Evolutionary conservation across 108 stramenopile genomes (phyloP).

Genomic region (Skeletonema tropicum): DNA sequence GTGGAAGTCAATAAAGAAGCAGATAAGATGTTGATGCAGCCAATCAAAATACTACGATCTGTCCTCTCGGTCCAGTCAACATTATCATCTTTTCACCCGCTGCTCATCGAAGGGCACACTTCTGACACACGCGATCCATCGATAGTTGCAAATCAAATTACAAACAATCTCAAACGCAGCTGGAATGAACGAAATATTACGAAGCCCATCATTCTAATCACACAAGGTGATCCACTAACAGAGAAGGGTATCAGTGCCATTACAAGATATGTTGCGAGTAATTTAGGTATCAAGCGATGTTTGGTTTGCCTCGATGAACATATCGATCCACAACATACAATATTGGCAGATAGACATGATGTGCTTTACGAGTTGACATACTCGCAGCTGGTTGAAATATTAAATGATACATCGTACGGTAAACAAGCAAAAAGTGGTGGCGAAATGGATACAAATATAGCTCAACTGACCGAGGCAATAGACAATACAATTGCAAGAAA

Average conservation of each 20-base stretch:
- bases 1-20: too few species aligned
- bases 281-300: constrained; percentile 24
- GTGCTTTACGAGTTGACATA: constrained; percentile 40
- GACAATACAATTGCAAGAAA: constrained; percentile 35
- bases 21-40: not conserved
- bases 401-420: constrained; percentile 6
- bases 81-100: constrained; percentile 27
- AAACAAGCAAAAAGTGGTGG: not conserved
- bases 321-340: constrained; percentile 39
- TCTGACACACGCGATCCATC: constrained; percentile 27
- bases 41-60: constrained; percentile 9
- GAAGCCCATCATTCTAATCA: constrained; percentile 31
- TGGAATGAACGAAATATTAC: constrained; percentile 12
- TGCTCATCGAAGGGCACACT: constrained; percentile 36
- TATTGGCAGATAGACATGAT: constrained; percentile 35
- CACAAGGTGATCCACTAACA: constrained; percentile 43
- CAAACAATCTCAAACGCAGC: constrained; percentile 15
- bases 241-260: constrained; percentile 40
- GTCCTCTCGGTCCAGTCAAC: constrained; percentile 22
- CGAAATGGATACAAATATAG: not conserved
- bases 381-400: constrained; percentile 28
- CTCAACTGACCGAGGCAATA: constrained; percentile 11
- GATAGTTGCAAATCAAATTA: constrained; percentile 28
- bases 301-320: constrained; percentile 36
- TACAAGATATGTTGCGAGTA: constrained; percentile 21